These are phyloP conservation scores for Phyllosticta citrichinensis DNA, from an alignment of 2,329 filamentous ascomycete species.

Conservation along the genomic window DNA sequence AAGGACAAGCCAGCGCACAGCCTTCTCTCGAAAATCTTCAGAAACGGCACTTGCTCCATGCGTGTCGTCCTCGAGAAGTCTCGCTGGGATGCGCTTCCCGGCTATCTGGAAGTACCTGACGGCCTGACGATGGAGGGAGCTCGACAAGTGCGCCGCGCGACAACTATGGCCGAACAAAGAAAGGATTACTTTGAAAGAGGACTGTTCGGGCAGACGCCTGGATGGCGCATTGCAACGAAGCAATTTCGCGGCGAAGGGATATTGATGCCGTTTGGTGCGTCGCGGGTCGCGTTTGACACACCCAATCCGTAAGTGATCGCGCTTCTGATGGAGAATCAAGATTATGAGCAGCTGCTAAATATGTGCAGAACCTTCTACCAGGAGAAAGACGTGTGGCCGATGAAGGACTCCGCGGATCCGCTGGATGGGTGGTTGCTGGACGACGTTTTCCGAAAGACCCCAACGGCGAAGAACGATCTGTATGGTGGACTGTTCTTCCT, in stretches of 20 bases:
- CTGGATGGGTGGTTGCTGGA: constrained; percentile 25
- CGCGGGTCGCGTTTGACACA: constrained; percentile 20
- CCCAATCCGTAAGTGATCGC: constrained; percentile 33
- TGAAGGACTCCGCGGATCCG: constrained; percentile 26
- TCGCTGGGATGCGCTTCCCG: constrained; percentile 23
- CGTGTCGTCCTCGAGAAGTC: constrained; percentile 22
- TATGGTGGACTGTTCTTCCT: constrained; percentile 32
- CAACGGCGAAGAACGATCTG: constrained; percentile 23
- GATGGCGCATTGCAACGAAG: constrained; percentile 18
- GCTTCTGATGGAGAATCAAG: background rate
- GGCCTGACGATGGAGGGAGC: constrained; percentile 18
- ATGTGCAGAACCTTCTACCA: constrained; percentile 27
- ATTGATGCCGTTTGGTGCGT: constrained; percentile 31
- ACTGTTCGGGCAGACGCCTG: constrained; percentile 17
- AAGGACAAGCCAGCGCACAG: constrained; percentile 15
- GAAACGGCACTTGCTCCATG: constrained; percentile 16
- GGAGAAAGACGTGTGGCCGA: constrained; percentile 22
- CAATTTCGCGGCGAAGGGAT: constrained; percentile 31
- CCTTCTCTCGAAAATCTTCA: constrained; percentile 26
- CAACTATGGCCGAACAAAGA: constrained; percentile 20
- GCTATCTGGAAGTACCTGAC: constrained; percentile 18
- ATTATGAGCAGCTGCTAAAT: background rate
- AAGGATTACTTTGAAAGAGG: constrained; percentile 24
- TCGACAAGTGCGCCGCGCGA: constrained; percentile 15
- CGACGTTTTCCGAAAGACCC: constrained; percentile 20